Conservation (phyloP, 164 flowering plant genomes). For the Umbellularia californica region DNA sequence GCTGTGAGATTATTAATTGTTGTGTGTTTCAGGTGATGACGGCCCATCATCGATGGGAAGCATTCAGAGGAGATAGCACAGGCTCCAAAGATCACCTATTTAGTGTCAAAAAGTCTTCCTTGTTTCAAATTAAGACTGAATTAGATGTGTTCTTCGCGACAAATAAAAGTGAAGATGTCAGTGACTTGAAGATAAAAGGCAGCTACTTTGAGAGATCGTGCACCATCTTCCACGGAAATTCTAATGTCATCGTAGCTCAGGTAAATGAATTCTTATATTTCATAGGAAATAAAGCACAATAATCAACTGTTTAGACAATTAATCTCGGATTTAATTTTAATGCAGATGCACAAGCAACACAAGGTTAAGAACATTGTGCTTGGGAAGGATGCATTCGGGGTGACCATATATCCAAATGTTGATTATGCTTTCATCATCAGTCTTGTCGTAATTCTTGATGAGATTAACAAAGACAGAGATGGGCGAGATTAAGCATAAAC, state of each 20-base stretch:
- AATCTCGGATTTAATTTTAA: neutral
- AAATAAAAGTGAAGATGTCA: constrained; percentile 18
- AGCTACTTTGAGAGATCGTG: constrained; percentile 36
- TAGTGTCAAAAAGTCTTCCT: constrained; percentile 27
- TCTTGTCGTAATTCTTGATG: constrained; percentile 23
- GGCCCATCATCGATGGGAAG: constrained; percentile 35
- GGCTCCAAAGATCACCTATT: constrained; percentile 27
- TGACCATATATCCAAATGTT: constrained; percentile 23
- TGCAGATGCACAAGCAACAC: constrained; percentile 26
- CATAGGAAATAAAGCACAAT: too few relatives aligned
- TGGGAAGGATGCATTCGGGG: constrained; percentile 26
- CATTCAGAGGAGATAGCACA: constrained; percentile 23
- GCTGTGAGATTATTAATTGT: too few relatives aligned
- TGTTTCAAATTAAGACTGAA: constrained; percentile 31
- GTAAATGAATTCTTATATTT: constrained; percentile 6
- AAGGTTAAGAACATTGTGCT: constrained; percentile 15
- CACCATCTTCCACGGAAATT: constrained; percentile 19
- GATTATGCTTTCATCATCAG: constrained; percentile 28
- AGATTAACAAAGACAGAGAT: constrained; percentile 15
- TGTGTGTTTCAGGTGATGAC: neutral
- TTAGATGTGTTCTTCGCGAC: constrained; percentile 21
- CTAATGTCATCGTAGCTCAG: constrained; percentile 22
- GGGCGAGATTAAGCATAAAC: constrained; percentile 3
- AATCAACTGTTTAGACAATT: neutral
- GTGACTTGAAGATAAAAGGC: constrained; percentile 35